phyloP scores from a whole-genome alignment of 305 asterid species.

The Fraxinus velutina region DNA sequence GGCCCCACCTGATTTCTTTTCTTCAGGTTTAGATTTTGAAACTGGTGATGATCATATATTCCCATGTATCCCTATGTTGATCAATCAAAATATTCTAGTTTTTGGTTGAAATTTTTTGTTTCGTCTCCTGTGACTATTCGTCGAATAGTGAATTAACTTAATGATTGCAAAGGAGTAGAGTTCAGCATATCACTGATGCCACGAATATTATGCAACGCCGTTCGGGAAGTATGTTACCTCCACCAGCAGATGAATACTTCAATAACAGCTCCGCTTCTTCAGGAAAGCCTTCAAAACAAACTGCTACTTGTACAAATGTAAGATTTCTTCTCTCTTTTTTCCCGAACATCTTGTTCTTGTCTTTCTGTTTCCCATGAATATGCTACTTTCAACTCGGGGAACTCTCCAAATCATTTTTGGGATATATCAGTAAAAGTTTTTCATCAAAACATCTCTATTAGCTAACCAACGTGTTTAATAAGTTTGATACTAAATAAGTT shows the following conservation, averaged over 20 bases:
- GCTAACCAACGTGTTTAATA: neutral
- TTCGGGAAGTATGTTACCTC: constrained; percentile 77
- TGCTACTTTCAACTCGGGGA: constrained; percentile 7
- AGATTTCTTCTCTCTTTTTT: constrained; percentile 27
- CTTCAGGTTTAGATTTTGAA: neutral
- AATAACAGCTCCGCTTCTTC: constrained; percentile 47
- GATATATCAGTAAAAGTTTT: neutral
- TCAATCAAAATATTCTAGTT: neutral
- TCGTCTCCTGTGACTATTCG: constrained; percentile 13
- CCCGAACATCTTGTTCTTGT: neutral
- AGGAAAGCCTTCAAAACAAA: constrained; percentile 51
- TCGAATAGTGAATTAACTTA: constrained; percentile 33
- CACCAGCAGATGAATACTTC: constrained; percentile 79
- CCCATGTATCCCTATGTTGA: neutral
- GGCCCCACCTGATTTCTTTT: neutral
- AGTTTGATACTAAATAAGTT: neutral
- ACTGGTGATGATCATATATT: neutral
- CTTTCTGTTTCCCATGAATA: constrained; percentile 6
- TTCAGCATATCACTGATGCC: constrained; percentile 69
- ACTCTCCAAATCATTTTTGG: neutral
- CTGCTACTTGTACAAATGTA: constrained; percentile 57
- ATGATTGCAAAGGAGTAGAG: constrained; percentile 64
- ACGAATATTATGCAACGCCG: constrained; percentile 59
- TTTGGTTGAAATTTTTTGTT: constrained; percentile 8
- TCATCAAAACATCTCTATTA: neutral